Conservation (phyloP, 1,139 yeast genomes). For the Entelexis sorbosivorans region DNA sequence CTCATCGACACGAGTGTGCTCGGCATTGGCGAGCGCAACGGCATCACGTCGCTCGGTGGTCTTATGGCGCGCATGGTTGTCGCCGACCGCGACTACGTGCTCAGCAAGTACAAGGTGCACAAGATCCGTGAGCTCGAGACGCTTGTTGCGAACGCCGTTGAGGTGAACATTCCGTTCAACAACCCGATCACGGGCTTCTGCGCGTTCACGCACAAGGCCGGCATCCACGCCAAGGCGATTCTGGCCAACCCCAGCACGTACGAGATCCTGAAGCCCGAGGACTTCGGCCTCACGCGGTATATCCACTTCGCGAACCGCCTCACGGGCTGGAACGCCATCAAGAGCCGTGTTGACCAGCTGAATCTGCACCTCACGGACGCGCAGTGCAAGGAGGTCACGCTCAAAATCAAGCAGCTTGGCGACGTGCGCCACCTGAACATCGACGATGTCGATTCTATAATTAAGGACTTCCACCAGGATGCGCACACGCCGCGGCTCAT, state of each 20-base stretch:
- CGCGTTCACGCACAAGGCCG: constrained; percentile 99
- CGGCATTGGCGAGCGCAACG: constrained; percentile 98
- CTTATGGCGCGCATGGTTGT: constrained; percentile 99
- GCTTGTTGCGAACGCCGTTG: constrained; percentile 93
- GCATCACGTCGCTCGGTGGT: constrained; percentile 95
- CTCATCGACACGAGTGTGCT: constrained; percentile 89
- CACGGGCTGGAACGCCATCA: constrained; percentile 99
- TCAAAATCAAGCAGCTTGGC: constrained; percentile 85
- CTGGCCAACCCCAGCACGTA: constrained; percentile 96
- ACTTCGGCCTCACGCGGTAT: constrained; percentile 89
- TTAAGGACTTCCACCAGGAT: constrained; percentile 75
- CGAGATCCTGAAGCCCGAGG: constrained; percentile 89
- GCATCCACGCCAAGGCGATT: constrained; percentile 97
- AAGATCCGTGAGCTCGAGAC: constrained; percentile 92
- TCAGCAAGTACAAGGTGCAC: constrained; percentile 90
- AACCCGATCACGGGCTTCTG: constrained; percentile 99
- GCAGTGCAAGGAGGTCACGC: constrained; percentile 89
- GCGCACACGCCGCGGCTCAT: constrained; percentile 31
- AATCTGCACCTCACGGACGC: constrained; percentile 81
- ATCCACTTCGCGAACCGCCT: constrained; percentile 95
- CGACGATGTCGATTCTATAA: constrained; percentile 94
- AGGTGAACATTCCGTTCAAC: constrained; percentile 94
- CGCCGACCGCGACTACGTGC: constrained; percentile 92
- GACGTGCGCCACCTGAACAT: constrained; percentile 90
- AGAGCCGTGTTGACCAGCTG: constrained; percentile 94